Conservation (phyloP, 83 land plant species). For the Diphasiastrum complanatum region DNA sequence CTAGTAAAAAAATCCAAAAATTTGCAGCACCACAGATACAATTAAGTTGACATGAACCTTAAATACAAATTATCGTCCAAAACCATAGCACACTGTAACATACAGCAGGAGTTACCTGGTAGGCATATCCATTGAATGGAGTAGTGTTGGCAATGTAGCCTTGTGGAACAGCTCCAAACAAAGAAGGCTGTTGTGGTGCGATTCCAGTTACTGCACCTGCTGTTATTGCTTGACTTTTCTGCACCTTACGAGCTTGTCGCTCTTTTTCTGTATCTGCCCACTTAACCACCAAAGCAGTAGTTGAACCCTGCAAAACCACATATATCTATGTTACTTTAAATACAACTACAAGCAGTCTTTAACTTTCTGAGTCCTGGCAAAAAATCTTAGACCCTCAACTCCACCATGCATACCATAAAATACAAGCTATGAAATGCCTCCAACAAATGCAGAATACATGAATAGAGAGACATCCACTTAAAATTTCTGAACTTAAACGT, state of each 20-base stretch:
- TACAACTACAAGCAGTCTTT: not conserved
- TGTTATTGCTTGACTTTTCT: slow-evolving; percentile 56
- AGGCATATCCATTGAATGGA: slow-evolving; percentile 74
- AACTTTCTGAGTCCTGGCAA: too few species aligned
- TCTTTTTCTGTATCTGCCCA: slow-evolving; percentile 99
- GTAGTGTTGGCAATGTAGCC: slow-evolving; percentile 52
- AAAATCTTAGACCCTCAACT: not conserved
- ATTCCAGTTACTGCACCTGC: slow-evolving; percentile 34
- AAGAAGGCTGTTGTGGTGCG: slow-evolving; percentile 59
- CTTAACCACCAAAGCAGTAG: slow-evolving; percentile 82
- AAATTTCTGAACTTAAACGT: too few species aligned
- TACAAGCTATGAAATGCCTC: too few species aligned
- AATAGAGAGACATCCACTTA: too few species aligned
- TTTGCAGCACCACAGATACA: too few species aligned
- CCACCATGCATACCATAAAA: too few species aligned
- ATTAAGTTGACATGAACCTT: too few species aligned
- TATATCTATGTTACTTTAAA: not conserved
- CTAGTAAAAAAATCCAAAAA: too few species aligned
- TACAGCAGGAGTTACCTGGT: slow-evolving; percentile 51
- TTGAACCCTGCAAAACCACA: slow-evolving; percentile 53
- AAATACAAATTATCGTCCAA: not conserved
- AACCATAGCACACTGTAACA: not conserved
- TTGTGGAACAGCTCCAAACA: slow-evolving; percentile 74
- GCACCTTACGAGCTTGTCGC: slow-evolving; percentile 81
- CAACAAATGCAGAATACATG: too few species aligned